Percentiles rank a stretch among this genome's conserved stretches.
These are phyloP conservation scores for Termitomyces bulborhizus DNA, from an alignment of 768 basidiomycete genomes.

Conservation along the genomic window DNA sequence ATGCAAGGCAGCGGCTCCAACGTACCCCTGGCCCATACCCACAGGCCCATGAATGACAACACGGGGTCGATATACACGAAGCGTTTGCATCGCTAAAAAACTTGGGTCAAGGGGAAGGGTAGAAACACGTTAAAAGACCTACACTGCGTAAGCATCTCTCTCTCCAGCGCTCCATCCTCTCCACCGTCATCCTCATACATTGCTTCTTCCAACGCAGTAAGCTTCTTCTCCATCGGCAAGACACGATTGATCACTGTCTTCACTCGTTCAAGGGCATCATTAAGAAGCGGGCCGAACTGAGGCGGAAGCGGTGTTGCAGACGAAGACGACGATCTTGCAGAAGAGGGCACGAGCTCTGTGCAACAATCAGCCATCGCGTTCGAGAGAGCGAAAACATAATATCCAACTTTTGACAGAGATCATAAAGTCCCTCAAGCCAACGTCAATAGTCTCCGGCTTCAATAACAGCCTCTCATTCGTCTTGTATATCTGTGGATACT, in stretches of 20 bases:
- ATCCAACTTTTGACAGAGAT: conserved; percentile 84
- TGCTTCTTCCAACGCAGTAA: conserved; percentile 88
- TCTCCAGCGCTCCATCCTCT: conserved; percentile 79
- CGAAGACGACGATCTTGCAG: conserved; percentile 85
- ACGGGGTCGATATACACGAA: conserved; percentile 87
- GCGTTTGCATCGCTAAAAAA: conserved; percentile 76
- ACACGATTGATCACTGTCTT: conserved; percentile 68
- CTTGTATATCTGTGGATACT: conserved; percentile 97
- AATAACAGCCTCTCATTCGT: conserved; percentile 79
- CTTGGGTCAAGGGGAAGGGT: conserved; percentile 4
- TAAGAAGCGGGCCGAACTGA: conserved; percentile 78
- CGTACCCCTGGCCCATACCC: conserved; percentile 89
- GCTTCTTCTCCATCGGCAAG: conserved; percentile 75
- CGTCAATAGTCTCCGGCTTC: conserved; percentile 77
- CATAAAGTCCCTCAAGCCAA: conserved; percentile 92
- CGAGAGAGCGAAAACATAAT: not conserved
- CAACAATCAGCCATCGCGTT: not conserved
- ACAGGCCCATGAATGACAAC: conserved; percentile 72
- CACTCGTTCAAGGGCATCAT: conserved; percentile 60
- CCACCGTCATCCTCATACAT: conserved; percentile 78
- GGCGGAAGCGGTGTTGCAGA: conserved; percentile 78
- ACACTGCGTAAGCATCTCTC: conserved; percentile 88
- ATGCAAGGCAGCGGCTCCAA: conserved; percentile 89
- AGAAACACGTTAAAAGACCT: conserved; percentile 14
- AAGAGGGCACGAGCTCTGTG: conserved; percentile 89